phyloP scores from a whole-genome alignment of 1,284 basidiomycete genomes.

The Cutaneotrichosporon cutaneum region DNA sequence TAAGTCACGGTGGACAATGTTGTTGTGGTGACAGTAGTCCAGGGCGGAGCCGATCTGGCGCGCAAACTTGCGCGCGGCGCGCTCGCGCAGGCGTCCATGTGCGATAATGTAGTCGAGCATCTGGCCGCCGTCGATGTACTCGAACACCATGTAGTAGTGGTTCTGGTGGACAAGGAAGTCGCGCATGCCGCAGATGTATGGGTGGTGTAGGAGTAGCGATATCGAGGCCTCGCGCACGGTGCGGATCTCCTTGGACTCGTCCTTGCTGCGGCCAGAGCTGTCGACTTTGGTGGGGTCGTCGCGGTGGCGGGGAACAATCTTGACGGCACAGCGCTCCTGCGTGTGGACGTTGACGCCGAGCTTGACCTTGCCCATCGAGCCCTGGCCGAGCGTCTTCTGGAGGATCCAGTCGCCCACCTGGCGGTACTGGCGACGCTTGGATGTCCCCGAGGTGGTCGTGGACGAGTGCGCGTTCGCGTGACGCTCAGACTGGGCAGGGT shows the following conservation, averaged over 20 bases:
- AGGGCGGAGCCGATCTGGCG: constrained; percentile 93
- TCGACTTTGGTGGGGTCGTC: constrained; percentile 44
- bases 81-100: constrained; percentile 91
- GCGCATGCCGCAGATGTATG: constrained; percentile 98
- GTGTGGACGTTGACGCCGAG: constrained; percentile 85
- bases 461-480: not conserved
- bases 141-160: constrained; percentile 99
- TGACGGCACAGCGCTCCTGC: constrained; percentile 96
- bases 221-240: constrained; percentile 93
- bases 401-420: constrained; percentile 87
- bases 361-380: constrained; percentile 99
- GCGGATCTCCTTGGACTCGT: constrained; percentile 92
- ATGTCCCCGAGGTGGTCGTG: not conserved
- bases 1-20: constrained; percentile 92
- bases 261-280: constrained; percentile 65
- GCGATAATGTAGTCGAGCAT: constrained; percentile 99
- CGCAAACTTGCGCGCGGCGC: constrained; percentile 94
- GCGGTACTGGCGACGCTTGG: constrained; percentile 34
- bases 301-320: constrained; percentile 84
- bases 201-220: constrained; percentile 92
- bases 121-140: constrained; percentile 98
- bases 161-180: constrained; percentile 94
- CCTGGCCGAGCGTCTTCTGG: constrained; percentile 94
- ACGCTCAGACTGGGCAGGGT: not conserved
- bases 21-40: constrained; percentile 96